Evolutionary conservation across 2,329 filamentous ascomycete genomes (phyloP).

Genomic region (Tolypocladium amazonense): DNA sequence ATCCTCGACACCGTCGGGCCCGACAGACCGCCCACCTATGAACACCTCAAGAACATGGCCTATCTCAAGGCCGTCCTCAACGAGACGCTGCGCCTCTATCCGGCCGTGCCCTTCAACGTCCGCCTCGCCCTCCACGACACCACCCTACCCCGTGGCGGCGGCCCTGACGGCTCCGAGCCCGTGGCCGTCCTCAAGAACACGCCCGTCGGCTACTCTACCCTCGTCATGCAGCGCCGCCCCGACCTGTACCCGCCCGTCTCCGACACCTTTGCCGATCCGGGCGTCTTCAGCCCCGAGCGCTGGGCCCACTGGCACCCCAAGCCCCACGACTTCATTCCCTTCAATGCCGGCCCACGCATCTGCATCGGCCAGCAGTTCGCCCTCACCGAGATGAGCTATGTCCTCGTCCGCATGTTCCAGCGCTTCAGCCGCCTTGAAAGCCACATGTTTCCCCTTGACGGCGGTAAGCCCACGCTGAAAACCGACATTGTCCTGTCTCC

Average conservation of each 20-base stretch:
- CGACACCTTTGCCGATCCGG: constrained; percentile 31
- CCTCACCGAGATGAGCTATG: constrained; percentile 65
- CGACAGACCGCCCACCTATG: constrained; percentile 56
- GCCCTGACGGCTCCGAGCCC: constrained; percentile 48
- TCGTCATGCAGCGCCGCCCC: constrained; percentile 62
- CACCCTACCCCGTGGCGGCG: constrained; percentile 62
- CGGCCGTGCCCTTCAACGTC: constrained; percentile 69
- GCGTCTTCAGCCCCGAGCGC: constrained; percentile 52
- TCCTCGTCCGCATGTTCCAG: constrained; percentile 63
- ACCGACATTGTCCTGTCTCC: constrained; percentile 51
- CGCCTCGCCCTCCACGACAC: constrained; percentile 63
- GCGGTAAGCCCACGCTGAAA: constrained; percentile 42
- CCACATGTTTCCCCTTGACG: constrained; percentile 43
- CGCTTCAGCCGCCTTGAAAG: constrained; percentile 53
- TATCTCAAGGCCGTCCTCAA: constrained; percentile 66
- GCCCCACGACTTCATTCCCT: constrained; percentile 62
- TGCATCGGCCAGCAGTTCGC: constrained; percentile 76
- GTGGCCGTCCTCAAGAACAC: constrained; percentile 59
- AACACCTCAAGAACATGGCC: constrained; percentile 77
- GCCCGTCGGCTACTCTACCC: constrained; percentile 53
- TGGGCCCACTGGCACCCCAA: constrained; percentile 53
- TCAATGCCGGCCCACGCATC: constrained; percentile 63
- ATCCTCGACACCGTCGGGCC: constrained; percentile 58
- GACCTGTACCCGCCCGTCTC: constrained; percentile 47
- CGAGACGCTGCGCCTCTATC: constrained; percentile 70